Evolutionary conservation across 2,329 filamentous ascomycete species (phyloP), one percentile per base, ranked within the genome.

Genomic region (Ceratocystis colombiana): DNA sequence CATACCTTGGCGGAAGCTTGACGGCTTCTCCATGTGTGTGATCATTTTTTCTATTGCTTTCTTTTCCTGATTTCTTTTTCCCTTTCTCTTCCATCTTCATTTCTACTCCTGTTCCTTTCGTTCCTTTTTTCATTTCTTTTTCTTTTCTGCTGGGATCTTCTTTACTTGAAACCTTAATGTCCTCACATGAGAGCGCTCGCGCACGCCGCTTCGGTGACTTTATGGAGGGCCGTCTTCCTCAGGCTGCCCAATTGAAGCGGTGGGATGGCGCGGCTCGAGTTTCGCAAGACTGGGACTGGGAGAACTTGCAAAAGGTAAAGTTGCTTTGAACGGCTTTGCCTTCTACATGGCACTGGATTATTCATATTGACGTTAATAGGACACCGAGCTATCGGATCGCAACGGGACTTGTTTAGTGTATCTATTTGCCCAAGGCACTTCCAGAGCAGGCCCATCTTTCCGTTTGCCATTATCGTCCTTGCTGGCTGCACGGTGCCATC

Each of bases 321-420:
- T 30, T 33, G 5, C 53, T 62, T 66, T 46, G 28, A 25, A 22
- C 25, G 15, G 28, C 45, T 61, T 57, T 8, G 20, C 70, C 12
- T 72, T 37, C 6, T 28, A 46, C n/a, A 41, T 59, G n/a, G 69
- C 28, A 8, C 41, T 12, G 48, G 12, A 10, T 59, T 57, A 30
- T 59, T 48, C 45, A 25, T 37, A 20, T 10, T 57, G n/a, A 55
- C 5, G 1, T 30, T 53, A 55, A 30, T 45, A 91, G 88, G 88
- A 92, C 70, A 78, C 82, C 1, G 88, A 90, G 70, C 77, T 93
- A 2, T 92, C 86, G 86, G 79, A 80, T 68, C 77, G 80, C 10
- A 76, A 85, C 69, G 88, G 86, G 15, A 84, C 90, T 72, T 91
- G 88, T 71, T 78, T 84, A 17, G 79, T 92, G 1, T 80, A 91